Evolutionary conservation across 495 filamentous ascomycete species (phyloP), one percentile per base, ranked within the genome.

Genomic region (Clohesyomyces aquaticus): DNA sequence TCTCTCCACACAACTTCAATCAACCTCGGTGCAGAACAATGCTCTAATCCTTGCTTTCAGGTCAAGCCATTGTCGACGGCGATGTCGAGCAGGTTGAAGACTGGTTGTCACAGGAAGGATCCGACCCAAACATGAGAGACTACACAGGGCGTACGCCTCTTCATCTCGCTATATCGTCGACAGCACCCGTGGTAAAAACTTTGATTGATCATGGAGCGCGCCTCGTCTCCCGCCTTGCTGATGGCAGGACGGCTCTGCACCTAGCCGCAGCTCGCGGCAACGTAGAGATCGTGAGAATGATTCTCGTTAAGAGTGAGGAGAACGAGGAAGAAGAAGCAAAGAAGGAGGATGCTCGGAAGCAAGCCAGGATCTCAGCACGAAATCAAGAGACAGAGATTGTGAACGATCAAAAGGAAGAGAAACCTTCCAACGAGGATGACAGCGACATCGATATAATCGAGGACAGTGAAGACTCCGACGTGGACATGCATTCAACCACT

Each of bases 161-260:
- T 11, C 91, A 93, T 59, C 77, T 95, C 12, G 90, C 90, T 9
- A 81, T 80, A 71, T 79, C 76, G 21, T 88, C 87, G 0, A 85
- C 83, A 0, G 82, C 85, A 0, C 85, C 85, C 35, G 79, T 93
- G 43, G 87, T 93, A n/a, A 77, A 86, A 63, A 79, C 73, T 48
- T 77, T 95, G 4, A 83, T 93, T n/a, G 80, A 89, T 67, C 77
- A 83, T 59, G 88, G 87, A 1, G 91, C 91, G 19, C 82, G 89
- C 46, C 74, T 95, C 6, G 79, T 88, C 28, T 79, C 88, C 41
- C 82, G 91, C 43, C 72, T 93, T 45, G 88, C 85, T 0, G 91
- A 95, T 77, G 91, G 91, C 6, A 77, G 84, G 43, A 93, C 89
- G 0, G 88, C 91, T 8, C 77, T 95, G 41, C 91, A 93, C 72